Conservation (phyloP, 345 rosid genomes). For the Citrus australasica region DNA sequence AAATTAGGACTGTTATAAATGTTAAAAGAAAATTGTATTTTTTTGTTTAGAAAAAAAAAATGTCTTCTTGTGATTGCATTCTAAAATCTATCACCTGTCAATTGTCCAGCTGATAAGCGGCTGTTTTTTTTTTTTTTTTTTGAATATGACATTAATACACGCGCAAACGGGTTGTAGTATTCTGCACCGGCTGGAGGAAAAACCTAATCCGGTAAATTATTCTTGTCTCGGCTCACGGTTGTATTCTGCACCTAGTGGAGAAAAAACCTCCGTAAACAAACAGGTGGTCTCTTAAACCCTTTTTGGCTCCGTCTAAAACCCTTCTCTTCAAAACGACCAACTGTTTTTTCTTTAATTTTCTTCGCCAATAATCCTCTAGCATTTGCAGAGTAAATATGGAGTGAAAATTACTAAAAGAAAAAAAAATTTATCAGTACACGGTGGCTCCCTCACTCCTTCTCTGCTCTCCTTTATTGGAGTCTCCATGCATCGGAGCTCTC, state of each 20-base stretch:
- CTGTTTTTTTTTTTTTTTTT: too few relatives aligned
- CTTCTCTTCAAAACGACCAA: neutral
- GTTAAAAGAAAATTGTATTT: too few relatives aligned
- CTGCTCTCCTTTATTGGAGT: neutral
- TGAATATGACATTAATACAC: too few relatives aligned
- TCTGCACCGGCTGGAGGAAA: neutral
- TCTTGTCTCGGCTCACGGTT: neutral
- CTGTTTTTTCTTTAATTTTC: neutral
- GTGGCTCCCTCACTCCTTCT: neutral
- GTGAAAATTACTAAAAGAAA: neutral
- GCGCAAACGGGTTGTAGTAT: neutral
- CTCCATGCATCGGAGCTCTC: constrained; percentile 4
- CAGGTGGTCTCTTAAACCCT: neutral
- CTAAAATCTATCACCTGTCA: too few relatives aligned
- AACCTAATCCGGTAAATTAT: neutral
- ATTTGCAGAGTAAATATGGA: neutral
- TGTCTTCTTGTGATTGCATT: too few relatives aligned
- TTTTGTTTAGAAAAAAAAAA: too few relatives aligned
- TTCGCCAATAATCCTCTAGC: neutral
- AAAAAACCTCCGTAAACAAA: neutral
- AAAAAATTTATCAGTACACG: neutral
- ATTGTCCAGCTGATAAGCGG: too few relatives aligned
- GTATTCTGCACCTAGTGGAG: neutral
- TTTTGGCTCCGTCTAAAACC: neutral
- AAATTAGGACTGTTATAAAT: too few relatives aligned